phyloP scores from a whole-genome alignment of 1,284 basidiomycete species.

The Cryptococcus hybrid region DNA sequence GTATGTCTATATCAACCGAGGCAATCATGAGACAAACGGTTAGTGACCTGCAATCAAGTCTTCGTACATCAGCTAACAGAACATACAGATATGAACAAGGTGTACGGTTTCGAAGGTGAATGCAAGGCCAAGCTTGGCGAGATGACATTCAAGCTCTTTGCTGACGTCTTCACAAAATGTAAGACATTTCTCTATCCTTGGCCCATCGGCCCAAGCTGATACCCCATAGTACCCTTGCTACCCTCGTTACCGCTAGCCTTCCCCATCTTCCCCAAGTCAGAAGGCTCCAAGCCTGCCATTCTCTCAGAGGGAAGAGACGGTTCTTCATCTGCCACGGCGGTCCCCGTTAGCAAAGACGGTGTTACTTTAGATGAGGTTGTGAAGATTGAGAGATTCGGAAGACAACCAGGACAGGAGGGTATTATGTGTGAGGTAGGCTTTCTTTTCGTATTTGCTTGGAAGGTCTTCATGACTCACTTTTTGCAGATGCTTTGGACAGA shows the following conservation, averaged over 20 bases:
- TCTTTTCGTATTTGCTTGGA: neutral
- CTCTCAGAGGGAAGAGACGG: constrained; percentile 71
- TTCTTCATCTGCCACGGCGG: constrained; percentile 94
- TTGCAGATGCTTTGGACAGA: constrained; percentile 82
- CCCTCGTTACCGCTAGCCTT: constrained; percentile 72
- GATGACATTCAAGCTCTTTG: constrained; percentile 83
- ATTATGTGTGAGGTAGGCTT: constrained; percentile 71
- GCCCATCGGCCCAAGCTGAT: neutral
- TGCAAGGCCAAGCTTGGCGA: constrained; percentile 94
- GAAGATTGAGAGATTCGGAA: constrained; percentile 80
- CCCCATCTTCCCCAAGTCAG: constrained; percentile 50
- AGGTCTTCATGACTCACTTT: too few relatives aligned
- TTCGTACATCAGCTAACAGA: constrained; percentile 1
- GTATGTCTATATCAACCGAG: constrained; percentile 85
- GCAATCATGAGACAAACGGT: constrained; percentile 88
- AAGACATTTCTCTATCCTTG: constrained; percentile 40
- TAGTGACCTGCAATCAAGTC: constrained; percentile 3
- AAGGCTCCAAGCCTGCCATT: constrained; percentile 56
- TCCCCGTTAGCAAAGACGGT: constrained; percentile 85
- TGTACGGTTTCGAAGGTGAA: constrained; percentile 96
- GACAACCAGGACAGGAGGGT: constrained; percentile 91
- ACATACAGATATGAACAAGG: constrained; percentile 63
- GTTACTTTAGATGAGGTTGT: constrained; percentile 91
- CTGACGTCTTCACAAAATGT: constrained; percentile 87
- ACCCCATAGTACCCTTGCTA: constrained; percentile 79